Conservation (phyloP, 345 rosid species). For the Syzygium grande region DNA sequence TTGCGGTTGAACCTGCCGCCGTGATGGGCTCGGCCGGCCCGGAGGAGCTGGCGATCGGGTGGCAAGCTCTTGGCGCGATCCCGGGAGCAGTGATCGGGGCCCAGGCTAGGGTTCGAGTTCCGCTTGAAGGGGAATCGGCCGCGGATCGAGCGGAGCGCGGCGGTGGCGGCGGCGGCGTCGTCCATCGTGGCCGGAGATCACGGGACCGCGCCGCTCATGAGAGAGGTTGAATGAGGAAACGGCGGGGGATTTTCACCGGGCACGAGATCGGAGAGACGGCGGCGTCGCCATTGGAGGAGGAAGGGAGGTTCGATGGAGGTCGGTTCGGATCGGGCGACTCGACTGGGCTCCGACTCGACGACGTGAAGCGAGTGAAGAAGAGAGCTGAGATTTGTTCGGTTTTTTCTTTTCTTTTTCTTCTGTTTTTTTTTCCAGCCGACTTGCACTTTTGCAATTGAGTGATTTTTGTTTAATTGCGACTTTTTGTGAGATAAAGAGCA, state of each 20-base stretch:
- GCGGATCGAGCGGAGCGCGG: constrained; percentile 33
- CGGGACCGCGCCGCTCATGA: neutral
- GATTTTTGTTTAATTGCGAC: neutral
- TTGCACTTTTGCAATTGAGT: neutral
- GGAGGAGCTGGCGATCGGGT: constrained; percentile 6
- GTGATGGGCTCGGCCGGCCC: constrained; percentile 22
- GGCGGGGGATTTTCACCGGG: neutral
- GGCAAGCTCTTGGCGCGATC: constrained; percentile 24
- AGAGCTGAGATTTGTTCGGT: neutral
- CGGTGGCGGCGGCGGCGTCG: constrained; percentile 7
- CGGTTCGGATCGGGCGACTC: neutral
- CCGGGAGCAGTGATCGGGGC: constrained; percentile 16
- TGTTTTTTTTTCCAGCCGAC: neutral
- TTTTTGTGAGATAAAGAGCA: neutral
- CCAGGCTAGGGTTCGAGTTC: constrained; percentile 26
- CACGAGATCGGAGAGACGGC: neutral
- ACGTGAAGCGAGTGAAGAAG: neutral
- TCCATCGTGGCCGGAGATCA: neutral
- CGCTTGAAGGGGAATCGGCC: constrained; percentile 63
- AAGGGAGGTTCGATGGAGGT: neutral
- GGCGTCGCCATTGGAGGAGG: neutral
- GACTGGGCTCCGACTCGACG: neutral
- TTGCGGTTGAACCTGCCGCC: constrained; percentile 41
- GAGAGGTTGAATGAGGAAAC: neutral
- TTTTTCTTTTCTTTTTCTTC: neutral